Evolutionary conservation across 768 basidiomycete genomes (phyloP).

Genomic region (Kwoniella sp.): DNA sequence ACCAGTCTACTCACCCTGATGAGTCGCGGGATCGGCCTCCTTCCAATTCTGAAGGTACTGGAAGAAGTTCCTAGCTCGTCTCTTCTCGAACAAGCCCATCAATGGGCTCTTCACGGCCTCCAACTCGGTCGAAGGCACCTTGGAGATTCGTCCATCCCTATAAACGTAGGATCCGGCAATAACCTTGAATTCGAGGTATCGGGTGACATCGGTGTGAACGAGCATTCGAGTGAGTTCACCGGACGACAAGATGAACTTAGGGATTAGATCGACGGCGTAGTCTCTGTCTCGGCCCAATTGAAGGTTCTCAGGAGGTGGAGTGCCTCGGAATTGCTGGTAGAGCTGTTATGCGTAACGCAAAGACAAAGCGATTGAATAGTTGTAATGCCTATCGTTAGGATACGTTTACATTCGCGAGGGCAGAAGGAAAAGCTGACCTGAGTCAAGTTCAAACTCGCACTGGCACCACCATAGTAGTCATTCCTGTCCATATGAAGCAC

Average conservation of each 20-base stretch:
- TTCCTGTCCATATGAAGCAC: slow-evolving; percentile 85
- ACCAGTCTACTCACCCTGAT: slow-evolving; percentile 70
- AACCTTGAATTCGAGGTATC: slow-evolving; percentile 99
- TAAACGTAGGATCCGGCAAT: slow-evolving; percentile 98
- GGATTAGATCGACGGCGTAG: slow-evolving; percentile 95
- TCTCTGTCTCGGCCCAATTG: slow-evolving; percentile 83
- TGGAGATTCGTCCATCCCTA: slow-evolving; percentile 92
- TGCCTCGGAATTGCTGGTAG: slow-evolving; percentile 88
- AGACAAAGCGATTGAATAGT: too few species aligned
- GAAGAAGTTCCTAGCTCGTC: slow-evolving; percentile 97
- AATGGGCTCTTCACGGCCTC: slow-evolving; percentile 92
- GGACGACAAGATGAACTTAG: slow-evolving; percentile 98
- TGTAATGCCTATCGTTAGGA: too few species aligned
- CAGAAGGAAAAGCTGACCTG: slow-evolving; percentile 65
- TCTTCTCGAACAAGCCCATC: slow-evolving; percentile 99
- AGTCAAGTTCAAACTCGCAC: slow-evolving; percentile 93
- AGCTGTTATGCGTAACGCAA: too few species aligned
- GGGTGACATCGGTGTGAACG: slow-evolving; percentile 96
- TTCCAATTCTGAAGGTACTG: slow-evolving; percentile 93
- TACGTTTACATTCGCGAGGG: too few species aligned
- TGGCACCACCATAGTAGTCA: slow-evolving; percentile 98
- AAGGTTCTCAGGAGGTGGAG: slow-evolving; percentile 75
- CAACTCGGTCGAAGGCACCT: slow-evolving; percentile 96
- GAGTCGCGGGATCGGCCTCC: slow-evolving; percentile 92
- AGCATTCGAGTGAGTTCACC: slow-evolving; percentile 97